A percentile compares a stretch with the other conserved stretches of the same genome.
phyloP scores from a whole-genome alignment of 148 eudicot species.

The Camellia sinensis region DNA sequence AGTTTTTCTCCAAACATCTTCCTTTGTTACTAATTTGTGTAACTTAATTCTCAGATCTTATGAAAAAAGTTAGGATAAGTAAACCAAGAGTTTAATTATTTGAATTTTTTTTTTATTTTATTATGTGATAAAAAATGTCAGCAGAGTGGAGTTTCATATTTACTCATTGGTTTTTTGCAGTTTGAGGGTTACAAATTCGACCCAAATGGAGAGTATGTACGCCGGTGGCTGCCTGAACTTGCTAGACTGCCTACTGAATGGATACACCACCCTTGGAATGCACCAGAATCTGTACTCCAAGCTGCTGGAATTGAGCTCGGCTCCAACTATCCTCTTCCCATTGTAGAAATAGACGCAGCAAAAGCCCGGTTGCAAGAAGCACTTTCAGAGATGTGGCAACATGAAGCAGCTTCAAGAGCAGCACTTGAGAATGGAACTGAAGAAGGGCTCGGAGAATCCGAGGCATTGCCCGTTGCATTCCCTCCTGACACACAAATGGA shows the following conservation, averaged over 20 bases:
- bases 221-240: constrained; percentile 93
- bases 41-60: no score
- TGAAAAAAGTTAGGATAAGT: no score
- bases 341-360: constrained; percentile 69
- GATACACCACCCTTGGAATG: constrained; percentile 96
- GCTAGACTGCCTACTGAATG: constrained; percentile 88
- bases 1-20: no score
- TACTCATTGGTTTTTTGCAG: constrained; percentile 22
- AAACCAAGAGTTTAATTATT: neutral
- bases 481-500: constrained; percentile 76
- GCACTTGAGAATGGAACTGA: constrained; percentile 75
- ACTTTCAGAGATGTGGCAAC: constrained; percentile 75
- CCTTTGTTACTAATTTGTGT: no score
- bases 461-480: constrained; percentile 54
- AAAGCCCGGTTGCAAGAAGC: constrained; percentile 73
- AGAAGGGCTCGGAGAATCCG: constrained; percentile 95
- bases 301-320: constrained; percentile 93
- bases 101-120: neutral
- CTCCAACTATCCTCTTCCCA: constrained; percentile 84
- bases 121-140: neutral
- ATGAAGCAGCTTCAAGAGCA: constrained; percentile 75
- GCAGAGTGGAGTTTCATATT: neutral
- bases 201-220: constrained; percentile 81
- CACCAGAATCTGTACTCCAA: constrained; percentile 77
- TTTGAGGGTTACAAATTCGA: constrained; percentile 89